A percentile compares a stretch with the other conserved stretches of the same genome.
These are phyloP conservation scores for Stephania japonica DNA, from an alignment of 164 flowering plant species.

Conservation along the genomic window DNA sequence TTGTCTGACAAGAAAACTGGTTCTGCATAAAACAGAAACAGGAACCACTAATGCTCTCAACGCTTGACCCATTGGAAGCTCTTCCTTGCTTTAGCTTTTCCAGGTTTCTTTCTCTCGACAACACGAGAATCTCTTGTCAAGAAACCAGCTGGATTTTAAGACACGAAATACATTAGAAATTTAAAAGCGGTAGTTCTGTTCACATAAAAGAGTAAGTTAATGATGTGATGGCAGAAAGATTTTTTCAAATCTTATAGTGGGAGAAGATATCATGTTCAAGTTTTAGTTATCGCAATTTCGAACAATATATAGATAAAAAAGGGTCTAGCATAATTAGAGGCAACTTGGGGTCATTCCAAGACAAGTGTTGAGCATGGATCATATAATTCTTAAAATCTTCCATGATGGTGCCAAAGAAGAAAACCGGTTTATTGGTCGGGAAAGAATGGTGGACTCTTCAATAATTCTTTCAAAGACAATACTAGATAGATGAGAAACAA, in stretches of 20 bases:
- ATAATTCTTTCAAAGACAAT: too few species aligned
- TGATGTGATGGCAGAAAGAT: neutral
- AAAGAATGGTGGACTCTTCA: too few species aligned
- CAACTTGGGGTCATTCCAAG: too few species aligned
- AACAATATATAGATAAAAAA: too few species aligned
- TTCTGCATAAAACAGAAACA: neutral
- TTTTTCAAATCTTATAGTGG: too few species aligned
- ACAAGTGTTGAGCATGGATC: too few species aligned
- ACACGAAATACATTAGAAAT: neutral
- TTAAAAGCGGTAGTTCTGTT: conserved; percentile 2
- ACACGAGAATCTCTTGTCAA: conserved; percentile 87
- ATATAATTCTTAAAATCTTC: too few species aligned
- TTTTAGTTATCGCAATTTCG: neutral
- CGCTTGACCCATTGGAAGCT: conserved; percentile 99
- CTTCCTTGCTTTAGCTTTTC: conserved; percentile 97
- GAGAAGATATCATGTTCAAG: too few species aligned
- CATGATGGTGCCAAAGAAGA: too few species aligned
- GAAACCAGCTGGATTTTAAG: conserved; percentile 61
- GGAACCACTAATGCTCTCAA: conserved; percentile 25
- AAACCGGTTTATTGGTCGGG: too few species aligned
- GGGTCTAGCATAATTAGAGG: too few species aligned
- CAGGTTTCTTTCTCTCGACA: conserved; percentile 98
- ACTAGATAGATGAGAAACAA: too few species aligned
- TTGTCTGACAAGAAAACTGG: conserved; percentile 17
- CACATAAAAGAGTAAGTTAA: neutral